Evolutionary conservation across 352 stramenopile genomes (phyloP), one percentile per base, ranked within the genome.

Genomic region (Globisporangium middletonii): DNA sequence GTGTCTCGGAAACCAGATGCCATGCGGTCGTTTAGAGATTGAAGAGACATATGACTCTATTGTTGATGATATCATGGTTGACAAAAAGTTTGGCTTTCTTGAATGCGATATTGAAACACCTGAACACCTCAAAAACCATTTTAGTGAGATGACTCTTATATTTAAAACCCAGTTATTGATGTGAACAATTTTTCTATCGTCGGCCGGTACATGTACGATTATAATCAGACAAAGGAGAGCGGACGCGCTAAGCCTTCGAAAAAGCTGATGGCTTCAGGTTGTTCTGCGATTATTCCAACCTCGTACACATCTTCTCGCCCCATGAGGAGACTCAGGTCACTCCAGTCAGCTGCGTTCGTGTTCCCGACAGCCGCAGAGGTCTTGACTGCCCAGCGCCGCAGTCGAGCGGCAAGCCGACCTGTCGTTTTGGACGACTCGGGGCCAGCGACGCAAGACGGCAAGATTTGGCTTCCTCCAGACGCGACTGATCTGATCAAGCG

Each of bases 71-170:
- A 71, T 78, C 27, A 46, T 50, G 1, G n/a, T 33, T 33, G 60
- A 72, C 41, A 75, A 78, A 23, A 2, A 65, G 0, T 79, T 79
- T 53, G 70, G 70, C 0, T 75, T 79, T n/a, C 41, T 75, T 3
- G 61, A 79, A 51, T 73, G 61, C 55, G 67, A 75, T 64, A 75
- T 79, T 50, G 13, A 58, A 44, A 73, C 59, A 18, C 71, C 71
- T 13, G 58, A 68, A 1, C 48, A 72, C 28, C 52, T 76, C 0
- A 74, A 72, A 55, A 38, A 68, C 0, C 67, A 72, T 35, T 79
- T 73, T n/a, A 54, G 15, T 50, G 70, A 78, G 41, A 75, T 75
- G 63, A 65, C 55, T 4, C 61, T 63, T 7, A 73, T 75, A 11
- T 78, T 75, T 26, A 78, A 78, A 75, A 75, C n/a, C 53, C 44